These are phyloP conservation scores for Lecanicillium sp. DNA, from an alignment of 2,329 filamentous ascomycete species.

Conservation along the genomic window DNA sequence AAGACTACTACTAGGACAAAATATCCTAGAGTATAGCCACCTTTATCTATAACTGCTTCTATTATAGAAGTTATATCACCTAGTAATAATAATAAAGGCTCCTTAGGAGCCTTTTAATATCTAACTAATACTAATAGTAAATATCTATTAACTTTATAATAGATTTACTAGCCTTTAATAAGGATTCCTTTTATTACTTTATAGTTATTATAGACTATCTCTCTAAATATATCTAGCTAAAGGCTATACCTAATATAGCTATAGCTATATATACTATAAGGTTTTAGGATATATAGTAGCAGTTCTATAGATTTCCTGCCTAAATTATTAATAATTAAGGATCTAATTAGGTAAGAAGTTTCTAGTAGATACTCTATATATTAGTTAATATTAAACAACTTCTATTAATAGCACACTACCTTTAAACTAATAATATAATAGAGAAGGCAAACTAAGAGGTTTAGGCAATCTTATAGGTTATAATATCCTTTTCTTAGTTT, in stretches of 20 bases:
- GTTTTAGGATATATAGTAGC: slow-evolving; percentile 1
- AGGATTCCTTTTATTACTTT: too few species aligned
- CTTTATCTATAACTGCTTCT: slow-evolving; percentile 1
- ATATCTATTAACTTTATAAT: slow-evolving; percentile 10
- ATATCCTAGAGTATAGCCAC: not conserved
- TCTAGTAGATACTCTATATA: slow-evolving; percentile 1
- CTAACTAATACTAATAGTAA: slow-evolving; percentile 3
- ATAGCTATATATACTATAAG: slow-evolving; percentile 3
- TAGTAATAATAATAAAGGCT: slow-evolving; percentile 2
- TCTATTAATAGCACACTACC: slow-evolving; percentile 1
- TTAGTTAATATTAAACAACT: slow-evolving; percentile 3
- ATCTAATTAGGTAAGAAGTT: slow-evolving; percentile 1
- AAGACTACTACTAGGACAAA: not conserved
- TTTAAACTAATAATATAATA: slow-evolving; percentile 4
- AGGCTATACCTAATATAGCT: slow-evolving; percentile 1
- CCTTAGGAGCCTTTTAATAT: slow-evolving; percentile 1
- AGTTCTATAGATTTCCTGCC: slow-evolving; percentile 2
- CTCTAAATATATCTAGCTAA: slow-evolving; percentile 3
- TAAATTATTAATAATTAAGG: slow-evolving; percentile 3
- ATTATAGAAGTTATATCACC: not conserved
- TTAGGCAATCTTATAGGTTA: not conserved
- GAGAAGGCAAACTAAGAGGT: slow-evolving; percentile 1
- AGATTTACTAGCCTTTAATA: slow-evolving; percentile 2
- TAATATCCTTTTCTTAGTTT: not conserved
- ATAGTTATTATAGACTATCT: slow-evolving; percentile 7